These are phyloP conservation scores for Clavulina sp. DNA, from an alignment of 768 basidiomycete genomes.

Conservation along the genomic window DNA sequence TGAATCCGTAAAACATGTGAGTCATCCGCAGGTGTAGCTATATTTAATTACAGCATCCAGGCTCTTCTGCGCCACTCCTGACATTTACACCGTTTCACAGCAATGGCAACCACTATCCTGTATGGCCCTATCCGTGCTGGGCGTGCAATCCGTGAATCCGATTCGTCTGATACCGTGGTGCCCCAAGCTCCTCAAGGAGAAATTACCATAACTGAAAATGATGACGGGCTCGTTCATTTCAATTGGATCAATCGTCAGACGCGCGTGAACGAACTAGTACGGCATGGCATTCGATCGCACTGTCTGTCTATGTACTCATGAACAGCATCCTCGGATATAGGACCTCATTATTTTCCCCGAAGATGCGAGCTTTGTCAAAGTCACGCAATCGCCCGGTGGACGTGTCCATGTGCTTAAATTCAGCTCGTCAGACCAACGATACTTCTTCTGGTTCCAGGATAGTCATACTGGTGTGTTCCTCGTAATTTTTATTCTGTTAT, in stretches of 20 bases:
- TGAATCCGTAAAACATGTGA: too few relatives aligned
- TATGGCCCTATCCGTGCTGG: neutral
- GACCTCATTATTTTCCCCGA: conserved; percentile 78
- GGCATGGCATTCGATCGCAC: conserved; percentile 5
- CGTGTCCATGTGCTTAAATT: conserved; percentile 82
- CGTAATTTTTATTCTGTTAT: neutral
- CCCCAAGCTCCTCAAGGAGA: neutral
- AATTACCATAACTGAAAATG: conserved; percentile 21
- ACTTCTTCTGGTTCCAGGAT: conserved; percentile 41
- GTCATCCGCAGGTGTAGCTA: too few relatives aligned
- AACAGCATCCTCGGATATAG: conserved; percentile 21
- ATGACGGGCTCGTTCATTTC: conserved; percentile 64
- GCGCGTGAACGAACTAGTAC: conserved; percentile 43
- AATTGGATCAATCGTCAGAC: conserved; percentile 61
- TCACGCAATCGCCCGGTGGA: conserved; percentile 44
- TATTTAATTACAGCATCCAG: too few relatives aligned
- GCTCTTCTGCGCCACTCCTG: too few relatives aligned
- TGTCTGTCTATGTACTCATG: neutral
- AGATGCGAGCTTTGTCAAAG: conserved; percentile 67
- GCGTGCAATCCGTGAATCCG: neutral
- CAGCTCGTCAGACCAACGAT: conserved; percentile 71
- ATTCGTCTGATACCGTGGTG: neutral
- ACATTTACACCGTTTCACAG: too few relatives aligned
- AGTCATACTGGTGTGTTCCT: conserved; percentile 17
- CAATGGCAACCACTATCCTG: neutral